Evolutionary conservation across 2,329 filamentous ascomycete species (phyloP), one percentile per base, ranked within the genome.

Genomic region (Monilinia fructicola): DNA sequence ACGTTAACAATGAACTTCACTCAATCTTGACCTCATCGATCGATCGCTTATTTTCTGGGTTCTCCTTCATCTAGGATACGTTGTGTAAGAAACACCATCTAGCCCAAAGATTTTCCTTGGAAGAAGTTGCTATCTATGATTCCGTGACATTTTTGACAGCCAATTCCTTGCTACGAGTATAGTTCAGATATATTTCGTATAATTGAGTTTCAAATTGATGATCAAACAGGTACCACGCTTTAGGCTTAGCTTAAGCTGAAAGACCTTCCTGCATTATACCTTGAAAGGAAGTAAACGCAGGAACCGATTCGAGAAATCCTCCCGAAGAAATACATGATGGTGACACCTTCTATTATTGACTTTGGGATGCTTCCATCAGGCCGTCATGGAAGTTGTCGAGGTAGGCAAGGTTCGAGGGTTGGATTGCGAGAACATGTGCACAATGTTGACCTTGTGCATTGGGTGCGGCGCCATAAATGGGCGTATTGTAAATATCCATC

Each of bases 151-250:
- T 35, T 11, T 12, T 11, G n/a, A 50, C n/a, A 23, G 28, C 46
- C 18, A 31, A 35, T 16, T 35, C 63, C 54, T 52, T 38, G 63
- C 44, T 59, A n/a, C n/a, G n/a, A n/a, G n/a, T n/a, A 50, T 46
- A 46, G 26, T 65, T 58, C 18, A 50, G 42, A 55, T 58, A 38
- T 14, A 28, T 65, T 28, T 58, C n/a, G 62, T 52, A 44, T 18
- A 50, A 48, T 58, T 50, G 52, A 62, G 71, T 73, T 73, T 73
- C 70, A 72, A 60, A 62, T 53, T 64, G 71, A 63, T 67, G 69
- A 73, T 73, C 71, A 73, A 73, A 73, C 72, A 73, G 70, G 71
- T 69, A 72, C 72, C 31, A 31, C 28, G 46, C 60, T 54, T 40
- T 26, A 42, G 26, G 31, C 59, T 53, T 40, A 31, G 56, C 59